Conservation (phyloP, 257 asterid genomes). For the Forsythia suspensa region DNA sequence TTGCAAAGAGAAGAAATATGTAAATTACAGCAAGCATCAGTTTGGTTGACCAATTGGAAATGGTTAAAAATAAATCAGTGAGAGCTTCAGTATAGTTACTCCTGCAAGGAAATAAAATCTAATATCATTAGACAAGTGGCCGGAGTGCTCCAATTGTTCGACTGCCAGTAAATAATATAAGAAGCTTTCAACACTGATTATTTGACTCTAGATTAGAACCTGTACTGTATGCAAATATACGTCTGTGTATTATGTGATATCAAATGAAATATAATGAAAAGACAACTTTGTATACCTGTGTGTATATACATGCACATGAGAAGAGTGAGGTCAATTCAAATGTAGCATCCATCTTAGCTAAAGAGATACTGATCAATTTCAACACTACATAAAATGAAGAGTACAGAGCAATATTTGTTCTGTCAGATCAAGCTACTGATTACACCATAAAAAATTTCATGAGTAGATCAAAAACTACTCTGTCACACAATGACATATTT, state of each 20-base stretch:
- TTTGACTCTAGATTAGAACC: not conserved
- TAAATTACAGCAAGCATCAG: not conserved
- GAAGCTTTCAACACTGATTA: not conserved
- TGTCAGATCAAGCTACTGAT: not conserved
- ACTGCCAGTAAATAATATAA: not conserved
- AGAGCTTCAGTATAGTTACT: not conserved
- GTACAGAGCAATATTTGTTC: not conserved
- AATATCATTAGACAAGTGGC: not conserved
- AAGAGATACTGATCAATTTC: not conserved
- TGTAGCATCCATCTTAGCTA: not conserved
- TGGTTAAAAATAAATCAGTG: not conserved
- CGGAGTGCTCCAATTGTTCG: not conserved
- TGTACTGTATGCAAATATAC: not conserved
- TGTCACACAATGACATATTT: too few relatives aligned
- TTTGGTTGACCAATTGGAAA: not conserved
- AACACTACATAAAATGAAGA: not conserved
- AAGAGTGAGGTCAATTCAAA: not conserved
- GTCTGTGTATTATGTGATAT: not conserved
- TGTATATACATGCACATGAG: not conserved
- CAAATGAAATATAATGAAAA: not conserved
- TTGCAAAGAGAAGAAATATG: conserved; percentile 11
- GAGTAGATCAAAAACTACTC: not conserved
- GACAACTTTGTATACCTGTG: not conserved
- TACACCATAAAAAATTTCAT: not conserved
- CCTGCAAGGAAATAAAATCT: not conserved